phyloP scores from a whole-genome alignment of 1,284 basidiomycete species.

The Marasmius tenuissimus region DNA sequence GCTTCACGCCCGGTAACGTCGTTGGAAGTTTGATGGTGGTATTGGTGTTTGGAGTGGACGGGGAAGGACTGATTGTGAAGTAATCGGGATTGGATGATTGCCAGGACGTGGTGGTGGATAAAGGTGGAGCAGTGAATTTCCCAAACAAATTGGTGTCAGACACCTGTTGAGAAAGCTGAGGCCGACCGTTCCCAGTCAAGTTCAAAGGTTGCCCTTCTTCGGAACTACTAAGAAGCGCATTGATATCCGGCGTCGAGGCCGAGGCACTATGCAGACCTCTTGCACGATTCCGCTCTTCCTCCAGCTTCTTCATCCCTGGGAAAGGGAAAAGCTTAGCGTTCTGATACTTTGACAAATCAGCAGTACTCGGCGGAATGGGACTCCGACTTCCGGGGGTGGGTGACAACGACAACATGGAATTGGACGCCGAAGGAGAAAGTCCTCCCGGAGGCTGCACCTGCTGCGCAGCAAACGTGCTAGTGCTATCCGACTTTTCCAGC shows the following conservation, averaged over 20 bases:
- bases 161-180: constrained; percentile 46
- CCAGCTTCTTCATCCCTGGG: constrained; percentile 77
- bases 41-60: constrained; percentile 35
- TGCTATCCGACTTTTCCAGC: constrained; percentile 50
- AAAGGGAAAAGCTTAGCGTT: constrained; percentile 87
- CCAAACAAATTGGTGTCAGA: constrained; percentile 61
- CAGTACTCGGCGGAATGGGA: constrained; percentile 64
- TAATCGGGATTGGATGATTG: constrained; percentile 51
- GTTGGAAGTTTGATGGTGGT: constrained; percentile 58
- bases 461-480: constrained; percentile 35
- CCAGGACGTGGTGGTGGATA: constrained; percentile 43
- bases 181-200: neutral
- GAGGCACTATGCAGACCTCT: constrained; percentile 51
- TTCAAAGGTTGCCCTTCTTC: constrained; percentile 11
- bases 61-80: constrained; percentile 39
- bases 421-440: constrained; percentile 58
- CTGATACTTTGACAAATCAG: constrained; percentile 58
- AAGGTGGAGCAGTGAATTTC: constrained; percentile 47
- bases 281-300: constrained; percentile 65
- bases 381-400: constrained; percentile 49
- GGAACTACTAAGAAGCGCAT: constrained; percentile 43
- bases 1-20: constrained; percentile 71
- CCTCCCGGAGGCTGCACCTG: constrained; percentile 47
- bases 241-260: constrained; percentile 62
- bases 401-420: constrained; percentile 50